Conservation (phyloP, 2,329 filamentous ascomycete species). For the Stylonectria norvegica region DNA sequence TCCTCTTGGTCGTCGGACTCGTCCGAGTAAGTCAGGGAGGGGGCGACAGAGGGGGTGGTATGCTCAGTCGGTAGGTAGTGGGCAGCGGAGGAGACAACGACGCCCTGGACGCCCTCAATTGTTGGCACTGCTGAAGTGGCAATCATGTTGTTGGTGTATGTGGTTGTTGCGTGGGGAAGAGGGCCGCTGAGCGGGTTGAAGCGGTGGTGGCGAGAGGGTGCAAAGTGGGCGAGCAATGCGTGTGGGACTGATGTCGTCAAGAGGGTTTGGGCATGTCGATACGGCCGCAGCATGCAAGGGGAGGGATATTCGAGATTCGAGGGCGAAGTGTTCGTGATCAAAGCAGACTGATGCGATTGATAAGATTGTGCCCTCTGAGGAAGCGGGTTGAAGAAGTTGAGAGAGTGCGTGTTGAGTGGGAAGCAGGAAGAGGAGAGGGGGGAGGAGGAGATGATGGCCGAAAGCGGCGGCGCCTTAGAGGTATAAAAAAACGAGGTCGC, state of each 20-base stretch:
- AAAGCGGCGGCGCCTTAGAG: conserved; percentile 3
- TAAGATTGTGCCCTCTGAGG: conserved; percentile 13
- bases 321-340: background rate
- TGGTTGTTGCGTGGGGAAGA: conserved; percentile 9
- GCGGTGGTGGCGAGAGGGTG: conserved; percentile 6
- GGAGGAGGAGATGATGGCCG: conserved; percentile 3
- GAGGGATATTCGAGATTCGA: conserved; percentile 3
- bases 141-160: conserved; percentile 26
- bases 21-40: conserved; percentile 61
- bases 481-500: conserved; percentile 8
- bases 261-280: conserved; percentile 23
- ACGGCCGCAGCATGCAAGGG: conserved; percentile 5
- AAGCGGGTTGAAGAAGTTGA: conserved; percentile 3
- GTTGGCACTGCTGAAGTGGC: conserved; percentile 20
- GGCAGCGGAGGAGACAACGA: conserved; percentile 38
- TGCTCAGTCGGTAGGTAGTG: conserved; percentile 44
- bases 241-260: conserved; percentile 24
- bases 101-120: conserved; percentile 35
- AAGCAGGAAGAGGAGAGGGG: background rate
- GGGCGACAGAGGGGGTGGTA: conserved; percentile 49
- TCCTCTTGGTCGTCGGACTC: conserved; percentile 59
- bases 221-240: conserved; percentile 13
- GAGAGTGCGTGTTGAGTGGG: background rate
- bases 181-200: conserved; percentile 5
- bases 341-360: conserved; percentile 19